Evolutionary conservation across 805 yeast genomes (phyloP), one percentile per base, ranked within the genome.

Genomic region (Wickerhamomyces strasburgensis): DNA sequence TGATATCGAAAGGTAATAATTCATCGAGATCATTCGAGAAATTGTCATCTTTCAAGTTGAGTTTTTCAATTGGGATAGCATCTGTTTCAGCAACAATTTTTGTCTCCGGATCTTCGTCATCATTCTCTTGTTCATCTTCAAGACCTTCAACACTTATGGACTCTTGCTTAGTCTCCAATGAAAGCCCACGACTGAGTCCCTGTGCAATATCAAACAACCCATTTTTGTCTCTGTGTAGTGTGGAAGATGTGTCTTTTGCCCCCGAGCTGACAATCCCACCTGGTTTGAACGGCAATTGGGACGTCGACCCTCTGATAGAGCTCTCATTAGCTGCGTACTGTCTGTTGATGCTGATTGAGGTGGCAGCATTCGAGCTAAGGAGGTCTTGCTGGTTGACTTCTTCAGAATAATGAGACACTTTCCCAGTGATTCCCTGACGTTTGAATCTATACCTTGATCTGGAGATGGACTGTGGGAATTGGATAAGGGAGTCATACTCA

Each of bases 221-320:
- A 23, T 75, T 68, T 3, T 61, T 62, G 51, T 84, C 90, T 51
- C 80, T 72, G 50, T 83, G 93, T 11, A 51, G 25, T 32, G 84
- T 53, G 29, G 64, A 61, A 27, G 59, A 48, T 0, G 66, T 54
- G 4, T 57, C 61, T 35, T 67, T 72, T 10, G 47, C 70, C 7
- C 53, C 51, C 51, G 57, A 24, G 19, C 44, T 51, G 3, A 62
- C 62, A n/a, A 75, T 47, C 3, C 98, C 97, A 47, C 98, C 98
- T 0, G 98, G 98, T 40, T 82, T 80, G 55, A 93, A 93, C 0
- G 98, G 98, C 51, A 90, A 61, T 50, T 73, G 84, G 14, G 78
- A 72, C 0, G 94, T 70, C 4, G 77, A 68, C 0, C 98, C 98
- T 32, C 70, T 65, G 3, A 86, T 62, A 2, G 79, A 65, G 28